These are phyloP conservation scores for Coniferiporia weirii DNA, from an alignment of 1,284 basidiomycete species.

Conservation along the genomic window DNA sequence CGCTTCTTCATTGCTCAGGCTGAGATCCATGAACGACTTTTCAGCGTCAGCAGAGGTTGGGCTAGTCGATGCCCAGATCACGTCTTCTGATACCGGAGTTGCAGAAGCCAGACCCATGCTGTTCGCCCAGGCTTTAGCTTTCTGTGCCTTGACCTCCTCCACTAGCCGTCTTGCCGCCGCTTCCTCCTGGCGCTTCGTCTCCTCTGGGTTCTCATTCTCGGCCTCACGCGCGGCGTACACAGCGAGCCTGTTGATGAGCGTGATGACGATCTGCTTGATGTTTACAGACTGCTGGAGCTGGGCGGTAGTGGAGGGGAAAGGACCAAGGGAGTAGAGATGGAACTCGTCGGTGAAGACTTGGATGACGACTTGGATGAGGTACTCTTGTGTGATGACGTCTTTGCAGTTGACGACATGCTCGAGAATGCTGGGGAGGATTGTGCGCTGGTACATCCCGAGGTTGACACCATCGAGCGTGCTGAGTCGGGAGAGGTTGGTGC, in stretches of 20 bases:
- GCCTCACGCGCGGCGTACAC: slow-evolving; percentile 92
- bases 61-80: slow-evolving; percentile 18
- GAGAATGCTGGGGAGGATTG: slow-evolving; percentile 83
- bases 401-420: slow-evolving; percentile 97
- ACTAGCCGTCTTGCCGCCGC: slow-evolving; percentile 77
- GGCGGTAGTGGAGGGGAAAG: too few relatives aligned
- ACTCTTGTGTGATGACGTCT: slow-evolving; percentile 96
- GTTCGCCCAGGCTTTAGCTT: slow-evolving; percentile 53
- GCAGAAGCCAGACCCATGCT: slow-evolving; percentile 25
- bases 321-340: too few relatives aligned
- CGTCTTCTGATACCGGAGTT: slow-evolving; percentile 20
- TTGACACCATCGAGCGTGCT: slow-evolving; percentile 93
- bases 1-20: slow-evolving; percentile 23
- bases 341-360: too few relatives aligned
- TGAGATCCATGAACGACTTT: slow-evolving; percentile 25
- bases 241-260: slow-evolving; percentile 91
- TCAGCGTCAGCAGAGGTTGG: slow-evolving; percentile 28
- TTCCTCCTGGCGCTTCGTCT: too few relatives aligned
- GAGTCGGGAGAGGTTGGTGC: slow-evolving; percentile 90
- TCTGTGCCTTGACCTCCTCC: slow-evolving; percentile 77
- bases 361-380: slow-evolving; percentile 97
- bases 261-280: slow-evolving; percentile 96
- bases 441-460: too few relatives aligned
- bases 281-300: too few relatives aligned
- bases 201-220: too few relatives aligned